These are phyloP conservation scores for Fraxinus pennsylvanica DNA, from an alignment of 257 asterid species.

Conservation along the genomic window DNA sequence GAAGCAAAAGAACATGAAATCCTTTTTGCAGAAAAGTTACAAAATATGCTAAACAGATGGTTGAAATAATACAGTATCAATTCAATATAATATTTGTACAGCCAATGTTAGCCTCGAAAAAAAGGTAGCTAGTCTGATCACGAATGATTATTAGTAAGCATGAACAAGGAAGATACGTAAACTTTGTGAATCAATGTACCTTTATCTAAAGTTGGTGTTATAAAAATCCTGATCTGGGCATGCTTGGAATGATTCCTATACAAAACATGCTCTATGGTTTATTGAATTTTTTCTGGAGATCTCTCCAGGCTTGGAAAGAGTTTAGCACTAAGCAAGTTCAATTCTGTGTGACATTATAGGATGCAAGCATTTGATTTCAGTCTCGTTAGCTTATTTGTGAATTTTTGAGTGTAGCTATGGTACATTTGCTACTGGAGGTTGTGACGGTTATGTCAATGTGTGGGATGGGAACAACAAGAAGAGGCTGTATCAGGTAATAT, in stretches of 20 bases:
- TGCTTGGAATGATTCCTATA: not conserved
- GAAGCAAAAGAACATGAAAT: not conserved
- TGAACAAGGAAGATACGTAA: not conserved
- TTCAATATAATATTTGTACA: not conserved
- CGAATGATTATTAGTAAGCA: not conserved
- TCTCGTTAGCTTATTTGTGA: constrained; percentile 12
- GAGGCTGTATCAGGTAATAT: constrained; percentile 83
- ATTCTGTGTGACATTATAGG: not conserved
- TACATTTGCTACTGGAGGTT: constrained; percentile 90
- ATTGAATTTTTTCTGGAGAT: not conserved
- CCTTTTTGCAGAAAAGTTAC: not conserved
- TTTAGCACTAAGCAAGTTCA: no score
- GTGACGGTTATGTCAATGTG: constrained; percentile 91
- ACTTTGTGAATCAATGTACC: not conserved
- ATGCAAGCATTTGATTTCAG: not conserved
- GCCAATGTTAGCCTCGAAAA: not conserved
- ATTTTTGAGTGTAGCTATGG: constrained; percentile 58
- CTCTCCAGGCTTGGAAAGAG: not conserved
- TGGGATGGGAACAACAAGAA: constrained; percentile 99
- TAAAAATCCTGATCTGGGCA: not conserved
- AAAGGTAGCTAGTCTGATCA: not conserved
- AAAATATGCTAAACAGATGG: not conserved
- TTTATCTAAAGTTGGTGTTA: not conserved
- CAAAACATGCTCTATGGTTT: not conserved
- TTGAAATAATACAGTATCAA: not conserved